Conservation (phyloP, 1,139 yeast species). For the Entelexis paramagnoliae region DNA sequence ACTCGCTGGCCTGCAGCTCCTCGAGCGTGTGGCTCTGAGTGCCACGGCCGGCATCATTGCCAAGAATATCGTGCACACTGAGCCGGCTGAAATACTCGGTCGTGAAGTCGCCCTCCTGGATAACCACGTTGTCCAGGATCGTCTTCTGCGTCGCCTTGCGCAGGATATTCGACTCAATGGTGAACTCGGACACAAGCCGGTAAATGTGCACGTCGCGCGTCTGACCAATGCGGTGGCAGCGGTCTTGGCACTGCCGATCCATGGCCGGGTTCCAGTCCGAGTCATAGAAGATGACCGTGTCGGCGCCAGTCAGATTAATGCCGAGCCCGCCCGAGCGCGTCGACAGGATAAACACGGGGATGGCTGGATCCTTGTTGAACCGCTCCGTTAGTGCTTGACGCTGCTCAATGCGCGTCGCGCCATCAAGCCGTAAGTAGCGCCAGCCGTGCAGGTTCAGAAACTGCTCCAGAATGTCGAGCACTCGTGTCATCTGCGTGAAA, state of each 20-base stretch:
- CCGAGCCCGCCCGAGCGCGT: slow-evolving; percentile 98
- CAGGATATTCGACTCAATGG: slow-evolving; percentile 90
- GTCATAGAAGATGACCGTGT: slow-evolving; percentile 96
- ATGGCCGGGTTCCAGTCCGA: slow-evolving; percentile 99
- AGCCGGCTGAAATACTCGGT: slow-evolving; percentile 89
- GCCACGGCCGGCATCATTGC: slow-evolving; percentile 43
- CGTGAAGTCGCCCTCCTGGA: slow-evolving; percentile 96
- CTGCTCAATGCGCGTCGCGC: slow-evolving; percentile 94
- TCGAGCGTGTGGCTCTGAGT: slow-evolving; percentile 27
- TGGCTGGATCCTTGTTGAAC: slow-evolving; percentile 74
- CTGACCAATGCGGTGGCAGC: slow-evolving; percentile 98
- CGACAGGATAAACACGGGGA: slow-evolving; percentile 85
- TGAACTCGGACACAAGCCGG: slow-evolving; percentile 89
- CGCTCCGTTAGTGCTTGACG: slow-evolving; percentile 89
- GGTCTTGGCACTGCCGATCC: slow-evolving; percentile 98
- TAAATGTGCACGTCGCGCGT: slow-evolving; percentile 96
- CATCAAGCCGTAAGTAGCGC: slow-evolving; percentile 89
- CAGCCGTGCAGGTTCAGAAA: slow-evolving; percentile 92
- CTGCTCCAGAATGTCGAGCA: slow-evolving; percentile 83
- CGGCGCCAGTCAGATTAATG: slow-evolving; percentile 95
- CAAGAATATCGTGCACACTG: slow-evolving; percentile 79
- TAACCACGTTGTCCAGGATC: slow-evolving; percentile 87
- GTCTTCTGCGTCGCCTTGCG: slow-evolving; percentile 93
- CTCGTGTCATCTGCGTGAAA: slow-evolving; percentile 97
- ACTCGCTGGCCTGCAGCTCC: slow-evolving; percentile 34